phyloP scores from a whole-genome alignment of 768 basidiomycete genomes.

The Phaeolepiota aurea region DNA sequence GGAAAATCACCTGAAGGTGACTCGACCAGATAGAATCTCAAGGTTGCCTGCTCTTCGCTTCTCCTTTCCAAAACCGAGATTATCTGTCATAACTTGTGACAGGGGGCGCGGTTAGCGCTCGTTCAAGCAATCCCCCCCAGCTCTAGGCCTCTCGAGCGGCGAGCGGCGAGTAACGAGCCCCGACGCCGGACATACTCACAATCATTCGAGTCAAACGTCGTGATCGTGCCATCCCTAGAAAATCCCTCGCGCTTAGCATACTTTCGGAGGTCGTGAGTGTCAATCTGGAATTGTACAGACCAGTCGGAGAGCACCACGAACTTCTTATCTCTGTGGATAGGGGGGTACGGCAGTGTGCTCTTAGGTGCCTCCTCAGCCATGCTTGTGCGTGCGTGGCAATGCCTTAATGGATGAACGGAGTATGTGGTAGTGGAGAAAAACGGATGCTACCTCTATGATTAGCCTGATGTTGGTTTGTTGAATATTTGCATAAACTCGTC shows the following conservation, averaged over 20 bases:
- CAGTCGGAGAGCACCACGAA: slow-evolving; percentile 90
- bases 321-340: slow-evolving; percentile 69
- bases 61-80: slow-evolving; percentile 75
- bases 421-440: too few species aligned
- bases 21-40: slow-evolving; percentile 56
- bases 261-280: background rate
- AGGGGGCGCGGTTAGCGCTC: background rate
- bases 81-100: slow-evolving; percentile 79
- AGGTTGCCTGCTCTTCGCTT: slow-evolving; percentile 69
- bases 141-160: too few species aligned
- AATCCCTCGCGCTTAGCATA: background rate
- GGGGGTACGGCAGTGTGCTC: slow-evolving; percentile 75
- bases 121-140: background rate
- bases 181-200: slow-evolving; percentile 48
- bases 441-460: too few species aligned
- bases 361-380: slow-evolving; percentile 32
- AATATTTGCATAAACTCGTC: too few species aligned
- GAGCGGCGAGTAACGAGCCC: too few species aligned
- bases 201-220: slow-evolving; percentile 88
- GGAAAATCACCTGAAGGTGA: slow-evolving; percentile 55
- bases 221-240: slow-evolving; percentile 87
- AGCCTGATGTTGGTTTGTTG: too few species aligned
- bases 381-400: too few species aligned
- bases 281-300: slow-evolving; percentile 33
- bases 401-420: too few species aligned